Evolutionary conservation across 140 eudicot species (phyloP).

Genomic region (Flaveria floridana): DNA sequence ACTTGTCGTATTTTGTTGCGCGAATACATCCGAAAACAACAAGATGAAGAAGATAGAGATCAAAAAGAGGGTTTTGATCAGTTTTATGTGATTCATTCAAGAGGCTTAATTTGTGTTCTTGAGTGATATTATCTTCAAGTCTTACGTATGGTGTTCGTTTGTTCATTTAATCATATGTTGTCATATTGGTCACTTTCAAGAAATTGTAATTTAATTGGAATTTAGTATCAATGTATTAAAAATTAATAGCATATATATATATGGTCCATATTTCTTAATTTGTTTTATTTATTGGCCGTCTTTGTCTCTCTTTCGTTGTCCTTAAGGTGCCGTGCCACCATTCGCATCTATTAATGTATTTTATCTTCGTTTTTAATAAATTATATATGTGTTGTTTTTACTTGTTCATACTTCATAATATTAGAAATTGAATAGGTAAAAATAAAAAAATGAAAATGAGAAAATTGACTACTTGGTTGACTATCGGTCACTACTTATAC

Average conservation of each 20-base stretch:
- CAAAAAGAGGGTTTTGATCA: constrained; percentile 16
- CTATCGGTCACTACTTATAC: too few relatives aligned
- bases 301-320: constrained; percentile 33
- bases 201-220: constrained; percentile 9
- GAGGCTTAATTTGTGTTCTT: constrained; percentile 11
- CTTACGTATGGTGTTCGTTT: constrained; percentile 22
- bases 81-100: constrained; percentile 34
- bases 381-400: background rate
- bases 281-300: constrained; percentile 36
- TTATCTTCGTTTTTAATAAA: constrained; percentile 27
- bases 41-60: constrained; percentile 19
- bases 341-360: constrained; percentile 25
- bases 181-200: constrained; percentile 32
- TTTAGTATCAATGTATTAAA: background rate
- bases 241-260: background rate
- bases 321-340: constrained; percentile 5
- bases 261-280: constrained; percentile 17
- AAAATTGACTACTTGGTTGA: too few relatives aligned
- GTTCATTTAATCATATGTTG: constrained; percentile 21
- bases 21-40: constrained; percentile 26
- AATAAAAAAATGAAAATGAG: too few relatives aligned
- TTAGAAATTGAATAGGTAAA: too few relatives aligned
- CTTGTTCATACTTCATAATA: background rate
- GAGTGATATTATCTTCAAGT: constrained; percentile 22
- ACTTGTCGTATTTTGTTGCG: constrained; percentile 37